Conservation (phyloP, 78 protist genomes). For the Dictyostelium discoideum region DNA sequence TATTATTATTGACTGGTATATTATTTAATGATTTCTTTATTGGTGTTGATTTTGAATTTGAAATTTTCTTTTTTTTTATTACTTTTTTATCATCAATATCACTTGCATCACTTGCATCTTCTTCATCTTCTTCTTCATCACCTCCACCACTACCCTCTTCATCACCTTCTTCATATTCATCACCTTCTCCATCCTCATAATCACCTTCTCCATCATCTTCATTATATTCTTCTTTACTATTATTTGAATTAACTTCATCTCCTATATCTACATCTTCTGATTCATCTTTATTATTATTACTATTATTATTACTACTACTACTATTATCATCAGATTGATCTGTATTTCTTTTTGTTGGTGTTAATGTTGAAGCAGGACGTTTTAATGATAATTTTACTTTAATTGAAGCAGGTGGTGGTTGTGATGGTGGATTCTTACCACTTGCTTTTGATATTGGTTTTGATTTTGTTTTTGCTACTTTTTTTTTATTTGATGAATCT, state of each 20-base stretch:
- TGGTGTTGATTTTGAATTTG: constrained; percentile 2
- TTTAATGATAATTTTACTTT: neutral
- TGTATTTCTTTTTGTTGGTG: neutral
- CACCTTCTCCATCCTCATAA: too few species aligned
- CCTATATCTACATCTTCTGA: constrained; percentile 11
- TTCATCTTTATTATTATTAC: neutral
- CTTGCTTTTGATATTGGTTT: neutral
- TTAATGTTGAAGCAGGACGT: neutral
- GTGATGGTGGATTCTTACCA: neutral
- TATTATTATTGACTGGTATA: neutral
- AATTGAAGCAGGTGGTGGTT: neutral
- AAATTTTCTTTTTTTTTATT: neutral
- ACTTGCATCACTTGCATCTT: neutral
- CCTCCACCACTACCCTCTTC: neutral
- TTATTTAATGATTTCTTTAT: neutral
- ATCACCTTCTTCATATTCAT: neutral
- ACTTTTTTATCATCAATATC: constrained; percentile 1
- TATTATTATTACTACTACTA: too few species aligned
- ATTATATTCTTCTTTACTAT: neutral
- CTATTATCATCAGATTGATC: neutral
- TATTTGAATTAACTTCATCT: neutral
- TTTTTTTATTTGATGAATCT: neutral
- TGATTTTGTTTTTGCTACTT: neutral
- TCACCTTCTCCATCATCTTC: neutral
- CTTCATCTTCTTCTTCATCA: neutral